Evolutionary conservation across 768 basidiomycete species (phyloP).

Genomic region (Panus rudis): DNA sequence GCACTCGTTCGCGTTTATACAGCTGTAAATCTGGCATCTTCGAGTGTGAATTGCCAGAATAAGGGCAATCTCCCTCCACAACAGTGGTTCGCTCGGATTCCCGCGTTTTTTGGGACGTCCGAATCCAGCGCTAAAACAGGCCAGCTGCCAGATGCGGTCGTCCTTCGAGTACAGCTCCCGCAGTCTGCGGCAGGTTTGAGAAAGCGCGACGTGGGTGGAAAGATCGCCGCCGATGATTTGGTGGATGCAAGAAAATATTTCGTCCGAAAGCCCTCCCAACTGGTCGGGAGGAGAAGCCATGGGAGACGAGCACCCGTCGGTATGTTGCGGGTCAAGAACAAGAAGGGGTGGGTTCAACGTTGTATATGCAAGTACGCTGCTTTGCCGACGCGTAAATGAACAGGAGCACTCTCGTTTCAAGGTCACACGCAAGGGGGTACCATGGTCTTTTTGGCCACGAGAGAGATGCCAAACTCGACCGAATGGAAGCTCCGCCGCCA

Average conservation of each 20-base stretch:
- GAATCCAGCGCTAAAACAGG: constrained; percentile 18
- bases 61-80: constrained; percentile 12
- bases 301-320: too few relatives aligned
- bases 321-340: too few relatives aligned
- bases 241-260: constrained; percentile 10
- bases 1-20: constrained; percentile 16
- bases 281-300: too few relatives aligned
- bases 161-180: constrained; percentile 12
- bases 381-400: too few relatives aligned
- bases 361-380: too few relatives aligned
- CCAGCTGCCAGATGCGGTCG: constrained; percentile 15
- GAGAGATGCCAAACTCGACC: too few relatives aligned
- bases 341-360: too few relatives aligned
- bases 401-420: too few relatives aligned
- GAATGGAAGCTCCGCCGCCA: too few relatives aligned
- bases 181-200: constrained; percentile 14
- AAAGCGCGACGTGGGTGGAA: constrained; percentile 14
- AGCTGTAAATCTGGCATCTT: constrained; percentile 17
- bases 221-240: constrained; percentile 15
- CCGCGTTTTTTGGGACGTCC: constrained; percentile 13
- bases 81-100: not conserved
- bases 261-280: too few relatives aligned
- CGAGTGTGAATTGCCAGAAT: constrained; percentile 14
- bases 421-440: too few relatives aligned
- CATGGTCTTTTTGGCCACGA: too few relatives aligned